Base-by-base conservation (phyloP, 106 monocot genomes). In the Allium fistulosum region DNA sequence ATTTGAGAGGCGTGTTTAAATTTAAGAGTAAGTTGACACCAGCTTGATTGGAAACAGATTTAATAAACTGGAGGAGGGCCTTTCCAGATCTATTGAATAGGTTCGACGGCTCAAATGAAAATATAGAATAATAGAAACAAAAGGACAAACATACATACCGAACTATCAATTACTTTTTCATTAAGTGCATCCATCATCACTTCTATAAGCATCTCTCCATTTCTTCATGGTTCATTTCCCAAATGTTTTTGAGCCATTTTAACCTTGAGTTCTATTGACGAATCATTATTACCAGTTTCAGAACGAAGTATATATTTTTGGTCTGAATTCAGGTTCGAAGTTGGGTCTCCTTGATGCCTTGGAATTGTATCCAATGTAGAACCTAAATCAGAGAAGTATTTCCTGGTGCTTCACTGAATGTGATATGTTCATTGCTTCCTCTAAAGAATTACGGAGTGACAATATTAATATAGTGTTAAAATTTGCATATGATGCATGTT, bases 181-280 rank as follows among this genome's bases (percentile, higher is more conserved):
- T 53, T 56, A 45, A 68, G 53, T 52, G 68, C 68, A 68, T 68
- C 68, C 97, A 69, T 97, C 70, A 92, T 80, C 62, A 79, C 27
- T 46, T 83, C 73, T 56, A 90, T 62, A 48, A 92, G 75, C 49
- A 74, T 74, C 17, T 84, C 87, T 67, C 82, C 85, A 63, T 80
- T 91, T 49, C 80, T 78, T 56, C 78, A 84, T 26, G 78, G 18
- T 70, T 80, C 83, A 67, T 52, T 85, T 75, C 78, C 92, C 68
- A 82, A 78, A 49, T 77, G 83, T 11, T 86, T 92, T 72, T 85
- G 86, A 53, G 82, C 71, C 71, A 97, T 84, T 66, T 84, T 89
- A 59, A 83, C 84, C 57, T 89, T 92, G 28, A 97, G 87, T 22
- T 87, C 82, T 67, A 78, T 72, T 53, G 89, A 88, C 26, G 92